Evolutionary conservation across 176 grass and related monocot species (phyloP), one percentile per base, ranked within the genome.

Genomic region (Avena sativa): DNA sequence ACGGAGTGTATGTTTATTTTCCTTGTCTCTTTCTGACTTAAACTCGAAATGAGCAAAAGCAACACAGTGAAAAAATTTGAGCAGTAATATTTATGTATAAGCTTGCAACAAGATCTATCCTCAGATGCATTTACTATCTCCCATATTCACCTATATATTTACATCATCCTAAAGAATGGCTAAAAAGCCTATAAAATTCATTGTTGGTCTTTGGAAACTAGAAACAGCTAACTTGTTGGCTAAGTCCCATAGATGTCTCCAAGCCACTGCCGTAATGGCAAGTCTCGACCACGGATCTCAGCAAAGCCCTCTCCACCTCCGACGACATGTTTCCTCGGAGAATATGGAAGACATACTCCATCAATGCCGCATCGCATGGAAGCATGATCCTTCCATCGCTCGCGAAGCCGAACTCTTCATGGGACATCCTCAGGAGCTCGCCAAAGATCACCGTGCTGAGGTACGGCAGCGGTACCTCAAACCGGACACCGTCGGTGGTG

Each of bases 341-440:
- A 74, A 92, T 67, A 11, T 76, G 72, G 60, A 92, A 52, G 0
- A 78, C 85, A 32, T 92, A 92, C 59, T 95, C 88, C 87, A 95
- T 60, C 1, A 89, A 71, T 1, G 19, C 43, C 0, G 81, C 82
- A 1, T 95, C 90, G 25, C 85, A 92, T 1, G 87, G 85, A 28
- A 92, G 60, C 2, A 50, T 90, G 61, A 95, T 92, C 20, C 78
- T 86, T 13, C 85, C 88, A 0, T 57, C 55, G 3, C 58, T 34
- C 0, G 66, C 20, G 66, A 89, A 90, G 3, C 92, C 90, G 5
- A 88, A 94, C 65, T 88, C 92, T 20, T 93, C 91, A 50, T 86
- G 88, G 0, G 93, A 86, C 79, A 95, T 32, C 20, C 28, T 10
- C 6, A 95, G 79, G 16, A 95, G 86, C 79, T 90, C 88, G 12